Evolutionary conservation across 345 rosid species (phyloP), one percentile per base, ranked within the genome.

Genomic region (Bretschneidera sinensis): DNA sequence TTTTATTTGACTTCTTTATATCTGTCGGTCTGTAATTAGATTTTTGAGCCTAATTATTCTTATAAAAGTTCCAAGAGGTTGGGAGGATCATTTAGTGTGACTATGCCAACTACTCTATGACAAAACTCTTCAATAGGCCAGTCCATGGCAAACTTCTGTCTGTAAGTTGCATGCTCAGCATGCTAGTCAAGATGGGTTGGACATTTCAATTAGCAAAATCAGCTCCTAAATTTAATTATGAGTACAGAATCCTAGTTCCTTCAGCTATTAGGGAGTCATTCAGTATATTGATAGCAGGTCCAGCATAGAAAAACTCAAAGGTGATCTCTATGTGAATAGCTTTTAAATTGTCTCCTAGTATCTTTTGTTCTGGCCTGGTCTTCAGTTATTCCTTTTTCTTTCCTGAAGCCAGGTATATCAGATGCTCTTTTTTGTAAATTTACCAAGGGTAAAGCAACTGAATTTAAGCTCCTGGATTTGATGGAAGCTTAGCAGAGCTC

Each of bases 401-500:
- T 77, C 82, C 82, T 74, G 81, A 82, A 82, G 87, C 82, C 76
- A 83, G 90, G 79, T 74, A 76, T 67, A 61, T 79, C 82, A 77
- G 83, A 79, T 83, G 83, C 71, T 76, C 81, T 84, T 83, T 84
- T 74, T 80, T 77, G 71, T 80, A 78, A 78, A 77, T 72, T 83
- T 77, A 84, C 78, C 76, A 73, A 82, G 84, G 77, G 69, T 81
- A 83, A 83, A 77, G 81, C 85, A 78, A 84, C 94, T 92, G 89
- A 94, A 79, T 76, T 85, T 84, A 80, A 77, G 84, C 85, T 89
- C 83, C 76, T 94, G 83, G 79, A 73, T 90, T 86, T 94, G 85
- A 83, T 94, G 97, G 89, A 94, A 94, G 99, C 76, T 91, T 94
- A 79, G 82, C 88, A 78, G 99, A 88, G 82, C 78, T 94, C 68